Conservation (phyloP, 1,139 yeast species). For the Pichia sp. region DNA sequence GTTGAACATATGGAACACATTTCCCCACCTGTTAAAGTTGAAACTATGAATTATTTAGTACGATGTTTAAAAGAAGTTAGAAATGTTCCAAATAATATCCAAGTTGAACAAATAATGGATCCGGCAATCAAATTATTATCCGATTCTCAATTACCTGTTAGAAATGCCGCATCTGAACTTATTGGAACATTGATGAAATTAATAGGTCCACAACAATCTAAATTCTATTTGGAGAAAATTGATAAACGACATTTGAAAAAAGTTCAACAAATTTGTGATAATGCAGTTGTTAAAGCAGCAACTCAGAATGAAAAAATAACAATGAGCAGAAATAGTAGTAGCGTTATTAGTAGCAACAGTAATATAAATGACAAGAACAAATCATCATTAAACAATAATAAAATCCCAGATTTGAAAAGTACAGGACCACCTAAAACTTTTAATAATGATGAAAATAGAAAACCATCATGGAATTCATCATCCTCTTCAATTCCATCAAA, state of each 20-base stretch:
- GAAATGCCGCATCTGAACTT: constrained; percentile 72
- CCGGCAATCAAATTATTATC: constrained; percentile 54
- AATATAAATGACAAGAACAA: no score
- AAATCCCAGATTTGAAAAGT: constrained; percentile 1
- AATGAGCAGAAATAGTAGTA: background rate
- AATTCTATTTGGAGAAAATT: constrained; percentile 52
- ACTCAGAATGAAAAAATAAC: background rate
- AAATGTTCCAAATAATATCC: constrained; percentile 42
- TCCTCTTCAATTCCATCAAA: constrained; percentile 47
- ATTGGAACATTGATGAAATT: constrained; percentile 81
- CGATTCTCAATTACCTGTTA: constrained; percentile 81
- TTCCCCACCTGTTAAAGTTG: constrained; percentile 77
- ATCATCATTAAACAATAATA: background rate
- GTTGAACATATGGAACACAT: constrained; percentile 60
- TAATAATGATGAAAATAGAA: background rate
- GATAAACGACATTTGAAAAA: constrained; percentile 65
- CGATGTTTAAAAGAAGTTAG: constrained; percentile 53
- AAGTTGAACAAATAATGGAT: constrained; percentile 52
- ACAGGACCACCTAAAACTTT: background rate
- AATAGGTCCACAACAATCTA: constrained; percentile 66
- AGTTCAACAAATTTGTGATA: constrained; percentile 52
- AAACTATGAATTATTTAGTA: constrained; percentile 57
- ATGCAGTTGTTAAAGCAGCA: constrained; percentile 40
- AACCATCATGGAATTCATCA: background rate
- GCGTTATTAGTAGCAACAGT: background rate